Percentiles rank a stretch among this genome's conserved stretches.
phyloP scores from a whole-genome alignment of 2,329 filamentous ascomycete genomes.

The Diaporthe citri region DNA sequence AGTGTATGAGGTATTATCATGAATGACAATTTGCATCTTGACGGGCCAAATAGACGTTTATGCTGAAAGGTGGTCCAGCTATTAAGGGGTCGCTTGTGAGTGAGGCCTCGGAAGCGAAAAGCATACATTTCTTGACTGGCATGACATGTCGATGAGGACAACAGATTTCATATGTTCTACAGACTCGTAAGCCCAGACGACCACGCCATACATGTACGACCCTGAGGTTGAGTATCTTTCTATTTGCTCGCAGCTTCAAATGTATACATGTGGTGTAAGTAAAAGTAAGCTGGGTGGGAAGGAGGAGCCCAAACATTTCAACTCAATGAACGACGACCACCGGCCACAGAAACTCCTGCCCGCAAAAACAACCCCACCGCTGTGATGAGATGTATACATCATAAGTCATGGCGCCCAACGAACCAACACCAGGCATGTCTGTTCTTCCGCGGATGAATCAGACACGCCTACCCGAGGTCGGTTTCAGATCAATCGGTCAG shows the following conservation, averaged over 20 bases:
- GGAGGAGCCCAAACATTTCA: conserved; percentile 3
- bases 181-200: not conserved
- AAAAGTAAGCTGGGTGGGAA: conserved; percentile 28
- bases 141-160: not conserved
- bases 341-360: conserved; percentile 30
- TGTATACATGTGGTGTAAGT: conserved; percentile 29
- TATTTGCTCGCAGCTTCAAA: conserved; percentile 22
- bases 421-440: not conserved
- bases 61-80: not conserved
- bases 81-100: too few species aligned
- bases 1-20: not conserved
- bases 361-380: conserved; percentile 20
- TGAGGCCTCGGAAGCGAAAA: not conserved
- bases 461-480: not conserved
- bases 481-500: not conserved
- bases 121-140: not conserved
- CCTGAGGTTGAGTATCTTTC: conserved; percentile 23
- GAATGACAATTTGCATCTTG: not conserved
- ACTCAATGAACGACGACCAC: conserved; percentile 30
- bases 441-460: not conserved
- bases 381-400: conserved; percentile 29
- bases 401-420: conserved; percentile 32
- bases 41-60: not conserved
- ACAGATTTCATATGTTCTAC: not conserved
- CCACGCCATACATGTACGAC: conserved; percentile 6